Evolutionary conservation across 805 yeast species (phyloP).

Genomic region (Kluyveromyces nonfermentans): DNA sequence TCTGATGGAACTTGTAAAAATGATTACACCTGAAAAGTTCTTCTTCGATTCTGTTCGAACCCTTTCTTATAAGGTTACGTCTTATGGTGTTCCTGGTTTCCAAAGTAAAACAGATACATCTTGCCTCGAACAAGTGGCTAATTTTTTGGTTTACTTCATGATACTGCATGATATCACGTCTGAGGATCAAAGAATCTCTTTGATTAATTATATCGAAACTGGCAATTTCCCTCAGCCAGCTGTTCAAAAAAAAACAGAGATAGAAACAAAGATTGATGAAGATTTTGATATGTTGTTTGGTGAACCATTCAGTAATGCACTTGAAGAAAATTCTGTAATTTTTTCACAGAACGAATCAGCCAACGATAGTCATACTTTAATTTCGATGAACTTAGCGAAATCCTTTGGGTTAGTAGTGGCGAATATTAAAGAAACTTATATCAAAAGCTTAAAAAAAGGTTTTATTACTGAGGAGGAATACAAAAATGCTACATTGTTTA

Average conservation of each 20-base stretch:
- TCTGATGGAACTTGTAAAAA: conserved; percentile 18
- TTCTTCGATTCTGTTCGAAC: conserved; percentile 20
- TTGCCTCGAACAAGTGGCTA: conserved; percentile 20
- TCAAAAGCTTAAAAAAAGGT: not conserved
- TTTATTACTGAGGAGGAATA: not conserved
- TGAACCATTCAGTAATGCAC: conserved; percentile 10
- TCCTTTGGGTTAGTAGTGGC: conserved; percentile 1
- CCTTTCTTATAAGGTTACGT: conserved; percentile 18
- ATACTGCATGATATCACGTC: conserved; percentile 23
- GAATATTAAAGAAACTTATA: not conserved
- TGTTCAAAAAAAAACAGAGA: conserved; percentile 6
- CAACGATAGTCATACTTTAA: not conserved
- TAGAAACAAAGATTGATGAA: conserved; percentile 19
- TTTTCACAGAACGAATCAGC: not conserved
- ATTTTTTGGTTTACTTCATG: conserved; percentile 25
- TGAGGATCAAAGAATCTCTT: conserved; percentile 14
- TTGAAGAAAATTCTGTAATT: not conserved
- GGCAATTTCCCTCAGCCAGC: conserved; percentile 8
- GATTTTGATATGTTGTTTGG: conserved; percentile 31
- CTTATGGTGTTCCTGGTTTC: conserved; percentile 18
- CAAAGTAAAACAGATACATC: conserved; percentile 16
- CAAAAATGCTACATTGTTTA: conserved; percentile 3
- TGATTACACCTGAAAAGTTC: conserved; percentile 23
- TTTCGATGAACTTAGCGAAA: not conserved
- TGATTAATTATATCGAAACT: conserved; percentile 17